These are phyloP conservation scores for Acephala macrosclerotiorum DNA, from an alignment of 2,329 filamentous ascomycete genomes.

Conservation along the genomic window DNA sequence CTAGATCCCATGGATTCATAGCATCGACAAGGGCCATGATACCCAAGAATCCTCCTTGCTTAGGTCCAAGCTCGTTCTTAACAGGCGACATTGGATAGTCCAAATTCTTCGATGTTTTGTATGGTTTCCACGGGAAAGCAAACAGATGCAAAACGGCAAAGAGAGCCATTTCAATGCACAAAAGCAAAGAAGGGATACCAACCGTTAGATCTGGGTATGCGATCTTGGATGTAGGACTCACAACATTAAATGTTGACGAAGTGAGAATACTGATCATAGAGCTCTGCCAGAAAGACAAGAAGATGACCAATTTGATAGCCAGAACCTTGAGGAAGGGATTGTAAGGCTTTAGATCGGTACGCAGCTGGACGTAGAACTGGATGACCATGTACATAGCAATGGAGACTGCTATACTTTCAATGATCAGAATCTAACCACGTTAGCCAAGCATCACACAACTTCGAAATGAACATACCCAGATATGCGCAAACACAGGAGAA, in stretches of 20 bases:
- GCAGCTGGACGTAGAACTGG: conserved; percentile 85
- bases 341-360: conserved; percentile 71
- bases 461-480: conserved; percentile 69
- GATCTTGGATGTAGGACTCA: conserved; percentile 52
- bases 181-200: conserved; percentile 78
- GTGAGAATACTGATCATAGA: conserved; percentile 68
- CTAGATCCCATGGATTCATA: conserved; percentile 82
- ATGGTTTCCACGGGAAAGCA: conserved; percentile 81
- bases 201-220: conserved; percentile 80
- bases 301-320: conserved; percentile 90
- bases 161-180: conserved; percentile 85
- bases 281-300: conserved; percentile 88
- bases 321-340: conserved; percentile 80
- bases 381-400: conserved; percentile 90
- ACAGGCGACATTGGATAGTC: conserved; percentile 52
- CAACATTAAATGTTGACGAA: conserved; percentile 53
- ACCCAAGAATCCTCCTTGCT: conserved; percentile 71
- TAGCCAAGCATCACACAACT: conserved; percentile 20
- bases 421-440: conserved; percentile 61
- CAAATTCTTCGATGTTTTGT: conserved; percentile 55
- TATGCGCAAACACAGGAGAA: conserved; percentile 79
- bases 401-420: conserved; percentile 76
- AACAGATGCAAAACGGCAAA: conserved; percentile 82
- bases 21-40: conserved; percentile 72
- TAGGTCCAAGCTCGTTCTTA: conserved; percentile 53